A percentile compares a stretch with the other conserved stretches of the same genome.
These are phyloP conservation scores for Tylopilus cervinicoccineus DNA, from an alignment of 768 basidiomycete species.

Conservation along the genomic window DNA sequence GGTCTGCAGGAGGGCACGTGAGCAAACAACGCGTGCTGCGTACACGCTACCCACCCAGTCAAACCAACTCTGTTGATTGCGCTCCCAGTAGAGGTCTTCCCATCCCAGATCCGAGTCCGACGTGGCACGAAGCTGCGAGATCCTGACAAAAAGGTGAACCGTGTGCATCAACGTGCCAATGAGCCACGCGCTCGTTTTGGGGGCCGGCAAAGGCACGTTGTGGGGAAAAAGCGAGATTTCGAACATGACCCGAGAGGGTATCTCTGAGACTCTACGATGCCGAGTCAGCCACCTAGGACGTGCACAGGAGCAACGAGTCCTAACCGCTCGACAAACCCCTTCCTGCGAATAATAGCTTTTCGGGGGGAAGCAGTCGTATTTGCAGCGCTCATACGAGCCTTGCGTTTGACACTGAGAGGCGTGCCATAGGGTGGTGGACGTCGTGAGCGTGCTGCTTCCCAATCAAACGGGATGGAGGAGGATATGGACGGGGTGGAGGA, in stretches of 20 bases:
- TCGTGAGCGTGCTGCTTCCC: constrained; percentile 75
- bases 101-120: constrained; percentile 70
- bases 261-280: constrained; percentile 46
- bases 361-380: constrained; percentile 34
- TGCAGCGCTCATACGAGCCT: constrained; percentile 36
- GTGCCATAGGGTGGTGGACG: constrained; percentile 71
- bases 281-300: constrained; percentile 14
- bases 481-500: constrained; percentile 70
- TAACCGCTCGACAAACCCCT: constrained; percentile 59
- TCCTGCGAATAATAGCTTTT: constrained; percentile 58
- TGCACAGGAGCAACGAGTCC: constrained; percentile 4
- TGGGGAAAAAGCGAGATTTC: constrained; percentile 81
- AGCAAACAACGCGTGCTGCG: constrained; percentile 10
- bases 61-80: constrained; percentile 63
- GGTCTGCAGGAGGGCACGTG: constrained; percentile 42
- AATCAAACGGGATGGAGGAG: constrained; percentile 77
- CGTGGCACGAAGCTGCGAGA: constrained; percentile 51
- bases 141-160: constrained; percentile 61
- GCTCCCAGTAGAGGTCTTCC: constrained; percentile 75
- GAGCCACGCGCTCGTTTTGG: constrained; percentile 61
- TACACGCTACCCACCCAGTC: constrained; percentile 60
- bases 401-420: constrained; percentile 47
- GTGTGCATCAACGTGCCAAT: constrained; percentile 64
- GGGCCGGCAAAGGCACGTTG: constrained; percentile 69
- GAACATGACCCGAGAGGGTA: constrained; percentile 73